Evolutionary conservation across 2,329 filamentous ascomycete genomes (phyloP).

Genomic region (Cladorrhinum sp.): DNA sequence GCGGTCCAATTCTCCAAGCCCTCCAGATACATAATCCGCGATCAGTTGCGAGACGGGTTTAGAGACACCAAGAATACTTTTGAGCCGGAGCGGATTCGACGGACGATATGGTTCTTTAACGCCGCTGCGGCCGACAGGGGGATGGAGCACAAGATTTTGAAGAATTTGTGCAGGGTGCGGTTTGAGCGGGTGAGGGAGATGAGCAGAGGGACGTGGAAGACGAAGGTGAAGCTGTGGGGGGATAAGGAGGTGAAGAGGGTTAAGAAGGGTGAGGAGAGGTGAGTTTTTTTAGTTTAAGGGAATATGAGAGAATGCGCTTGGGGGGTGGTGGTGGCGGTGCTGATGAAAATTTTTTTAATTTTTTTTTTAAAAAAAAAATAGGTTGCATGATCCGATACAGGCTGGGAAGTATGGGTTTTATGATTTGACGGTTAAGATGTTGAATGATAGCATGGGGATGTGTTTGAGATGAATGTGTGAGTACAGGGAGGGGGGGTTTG

Average conservation of each 20-base stretch:
- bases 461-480: slow-evolving; percentile 29
- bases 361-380: slow-evolving; percentile 24
- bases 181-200: slow-evolving; percentile 37
- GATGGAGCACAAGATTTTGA: slow-evolving; percentile 69
- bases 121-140: slow-evolving; percentile 62
- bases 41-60: slow-evolving; percentile 60
- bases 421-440: slow-evolving; percentile 66
- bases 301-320: slow-evolving; percentile 13
- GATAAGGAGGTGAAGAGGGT: slow-evolving; percentile 12
- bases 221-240: slow-evolving; percentile 10
- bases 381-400: slow-evolving; percentile 20
- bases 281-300: slow-evolving; percentile 18
- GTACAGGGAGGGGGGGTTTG: background rate
- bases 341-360: no score
- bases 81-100: slow-evolving; percentile 52
- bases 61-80: slow-evolving; percentile 45
- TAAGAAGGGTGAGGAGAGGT: slow-evolving; percentile 16
- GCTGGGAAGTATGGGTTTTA: slow-evolving; percentile 55
- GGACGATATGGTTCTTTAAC: slow-evolving; percentile 68
- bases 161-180: slow-evolving; percentile 59
- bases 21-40: slow-evolving; percentile 59
- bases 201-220: slow-evolving; percentile 31
- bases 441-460: slow-evolving; percentile 70
- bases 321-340: background rate
- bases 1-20: slow-evolving; percentile 71